A percentile compares a stretch with the other conserved stretches of the same genome.
Conservation (phyloP, 805 yeast species). For the Starmerella powellii region DNA sequence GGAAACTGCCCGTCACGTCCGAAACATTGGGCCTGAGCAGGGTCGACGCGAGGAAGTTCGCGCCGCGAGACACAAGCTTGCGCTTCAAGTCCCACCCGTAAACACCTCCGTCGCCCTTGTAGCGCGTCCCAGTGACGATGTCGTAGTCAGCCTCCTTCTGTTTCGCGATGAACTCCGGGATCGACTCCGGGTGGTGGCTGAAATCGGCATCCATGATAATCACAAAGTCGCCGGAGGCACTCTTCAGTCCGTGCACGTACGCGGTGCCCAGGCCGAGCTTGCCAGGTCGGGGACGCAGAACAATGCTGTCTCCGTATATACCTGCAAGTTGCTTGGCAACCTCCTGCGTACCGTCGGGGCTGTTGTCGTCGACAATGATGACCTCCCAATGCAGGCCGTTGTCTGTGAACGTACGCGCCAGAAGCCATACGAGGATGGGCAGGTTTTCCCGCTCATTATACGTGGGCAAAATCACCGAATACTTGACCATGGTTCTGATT, state of each 20-base stretch:
- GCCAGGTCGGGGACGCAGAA: slow-evolving; percentile 60
- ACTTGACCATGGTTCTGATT: slow-evolving; percentile 33
- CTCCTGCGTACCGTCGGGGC: slow-evolving; percentile 74
- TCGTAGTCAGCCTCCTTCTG: slow-evolving; percentile 36
- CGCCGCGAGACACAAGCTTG: slow-evolving; percentile 66
- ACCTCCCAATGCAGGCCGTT: slow-evolving; percentile 59
- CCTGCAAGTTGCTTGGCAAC: slow-evolving; percentile 26
- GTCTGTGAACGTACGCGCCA: slow-evolving; percentile 53
- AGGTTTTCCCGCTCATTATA: slow-evolving; percentile 59
- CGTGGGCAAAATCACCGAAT: slow-evolving; percentile 65
- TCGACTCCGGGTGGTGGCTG: slow-evolving; percentile 63
- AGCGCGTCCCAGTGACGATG: slow-evolving; percentile 46
- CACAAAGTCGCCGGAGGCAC: slow-evolving; percentile 59
- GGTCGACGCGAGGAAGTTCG: slow-evolving; percentile 63
- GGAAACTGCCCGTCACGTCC: slow-evolving; percentile 66
- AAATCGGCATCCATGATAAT: slow-evolving; percentile 79
- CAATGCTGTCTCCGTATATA: slow-evolving; percentile 52
- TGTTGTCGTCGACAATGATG: slow-evolving; percentile 62
- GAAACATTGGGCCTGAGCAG: slow-evolving; percentile 60
- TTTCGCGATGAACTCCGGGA: slow-evolving; percentile 58
- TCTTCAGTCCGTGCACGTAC: slow-evolving; percentile 63
- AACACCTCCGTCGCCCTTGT: slow-evolving; percentile 72
- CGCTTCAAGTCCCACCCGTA: slow-evolving; percentile 77
- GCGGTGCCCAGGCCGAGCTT: slow-evolving; percentile 74
- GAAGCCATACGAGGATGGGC: slow-evolving; percentile 57